Evolutionary conservation across 1,284 basidiomycete species (phyloP), one percentile per base, ranked within the genome.

Genomic region (Cystobasidium sp.): DNA sequence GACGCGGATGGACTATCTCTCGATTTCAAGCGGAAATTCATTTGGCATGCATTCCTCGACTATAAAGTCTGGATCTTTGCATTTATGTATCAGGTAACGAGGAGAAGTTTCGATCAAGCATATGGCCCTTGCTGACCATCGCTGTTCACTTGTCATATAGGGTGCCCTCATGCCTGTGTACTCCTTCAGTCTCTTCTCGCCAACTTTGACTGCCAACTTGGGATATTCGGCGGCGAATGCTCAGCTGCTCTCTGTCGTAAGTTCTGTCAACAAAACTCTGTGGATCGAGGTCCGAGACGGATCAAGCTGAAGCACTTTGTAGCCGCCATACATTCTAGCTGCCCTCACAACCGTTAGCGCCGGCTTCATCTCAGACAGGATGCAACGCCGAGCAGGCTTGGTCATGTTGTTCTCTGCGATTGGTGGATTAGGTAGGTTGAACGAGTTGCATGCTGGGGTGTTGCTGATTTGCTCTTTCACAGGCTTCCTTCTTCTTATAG

Each of bases 1-100:
- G 90, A 91, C 80, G 86, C 87, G 78, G 89, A 89, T 79, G 90
- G 89, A 3, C 88, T 86, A 6, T 90, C 90, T 31, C 89, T 91
- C 81, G 83, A 81, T 58, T 84, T 91, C 75, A 85, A 81, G 74
- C 84, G 85, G 86, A 87, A 86, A 78, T 88, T 89, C 78, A 87
- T 91, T 62, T 84, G 81, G 80, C 83, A 86, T 77, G 89, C 88
- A 78, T 77, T 90, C 72, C 72, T 83, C 12, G 90, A 91, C 77
- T 90, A 88, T 88, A 91, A 91, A 83, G 90, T 88, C 0, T 91
- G 88, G 87, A 71, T 89, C 16, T 87, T 65, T 24, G 53, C 63
- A 12, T 58, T 61, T 18, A 62, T 56, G 51, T 75, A 51, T 51
- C 56, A 59, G 24, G 56, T 59, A 59, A 39, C 1, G 31, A 31